Evolutionary conservation across 2,329 filamentous ascomycete species (phyloP).

Genomic region (Domatiomyces catenatus): DNA sequence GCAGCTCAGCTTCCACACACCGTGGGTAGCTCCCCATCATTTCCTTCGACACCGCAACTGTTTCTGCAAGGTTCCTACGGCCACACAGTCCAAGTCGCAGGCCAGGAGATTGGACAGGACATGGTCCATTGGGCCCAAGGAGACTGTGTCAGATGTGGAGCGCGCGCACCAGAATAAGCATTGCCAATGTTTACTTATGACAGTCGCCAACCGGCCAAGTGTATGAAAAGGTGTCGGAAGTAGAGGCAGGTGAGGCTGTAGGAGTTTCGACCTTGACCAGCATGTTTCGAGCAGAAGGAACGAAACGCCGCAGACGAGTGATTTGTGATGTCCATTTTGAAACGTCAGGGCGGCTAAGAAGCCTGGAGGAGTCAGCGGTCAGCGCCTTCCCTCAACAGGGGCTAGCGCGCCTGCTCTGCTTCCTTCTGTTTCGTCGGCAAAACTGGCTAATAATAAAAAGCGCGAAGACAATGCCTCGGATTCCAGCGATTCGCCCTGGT

Average conservation of each 20-base stretch:
- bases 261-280: constrained; percentile 7
- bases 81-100: not conserved
- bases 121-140: not conserved
- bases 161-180: constrained; percentile 7
- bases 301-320: not conserved
- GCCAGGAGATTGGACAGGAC: not conserved
- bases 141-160: not conserved
- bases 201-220: not conserved
- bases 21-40: constrained; percentile 6
- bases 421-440: constrained; percentile 17
- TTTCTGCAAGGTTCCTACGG: constrained; percentile 6
- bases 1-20: not conserved
- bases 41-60: constrained; percentile 15
- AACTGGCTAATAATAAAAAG: constrained; percentile 26
- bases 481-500: no score
- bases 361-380: no score
- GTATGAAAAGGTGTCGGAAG: constrained; percentile 1
- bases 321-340: not conserved
- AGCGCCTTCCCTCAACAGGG: not conserved
- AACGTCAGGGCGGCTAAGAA: not conserved
- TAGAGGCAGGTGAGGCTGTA: constrained; percentile 11
- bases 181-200: constrained; percentile 14
- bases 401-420: not conserved
- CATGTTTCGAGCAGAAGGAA: not conserved
- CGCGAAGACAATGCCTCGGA: no score